Conservation (phyloP, 306 rosid species). For the Medicago truncatula region MtrunA17r5.0-ANR NC_053044.1:55903501-55904000, state of each 20-base stretch:
- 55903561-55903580: neutral
- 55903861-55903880: constrained; percentile 80
- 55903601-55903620: too few relatives aligned
- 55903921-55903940: constrained; percentile 67
- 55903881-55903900: constrained; percentile 65
- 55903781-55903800: constrained; percentile 69
- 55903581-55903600: neutral
- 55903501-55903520: neutral
- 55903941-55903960: constrained; percentile 45
- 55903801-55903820: constrained; percentile 42
- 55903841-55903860: constrained; percentile 77
- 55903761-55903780: constrained; percentile 80
- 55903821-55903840: constrained; percentile 63
- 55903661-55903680: constrained; percentile 64
- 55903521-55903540: neutral
- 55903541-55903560: neutral
- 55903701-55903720: constrained; percentile 71
- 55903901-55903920: constrained; percentile 74
- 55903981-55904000: neutral
- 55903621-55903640: neutral
- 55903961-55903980: neutral
- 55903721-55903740: constrained; percentile 64
- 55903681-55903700: constrained; percentile 78
- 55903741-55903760: constrained; percentile 71
- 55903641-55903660: neutral